A percentile compares a stretch with the other conserved stretches of the same genome.
Evolutionary conservation across 2,329 filamentous ascomycete species (phyloP).

Genomic region (Beauveria caledonica): DNA sequence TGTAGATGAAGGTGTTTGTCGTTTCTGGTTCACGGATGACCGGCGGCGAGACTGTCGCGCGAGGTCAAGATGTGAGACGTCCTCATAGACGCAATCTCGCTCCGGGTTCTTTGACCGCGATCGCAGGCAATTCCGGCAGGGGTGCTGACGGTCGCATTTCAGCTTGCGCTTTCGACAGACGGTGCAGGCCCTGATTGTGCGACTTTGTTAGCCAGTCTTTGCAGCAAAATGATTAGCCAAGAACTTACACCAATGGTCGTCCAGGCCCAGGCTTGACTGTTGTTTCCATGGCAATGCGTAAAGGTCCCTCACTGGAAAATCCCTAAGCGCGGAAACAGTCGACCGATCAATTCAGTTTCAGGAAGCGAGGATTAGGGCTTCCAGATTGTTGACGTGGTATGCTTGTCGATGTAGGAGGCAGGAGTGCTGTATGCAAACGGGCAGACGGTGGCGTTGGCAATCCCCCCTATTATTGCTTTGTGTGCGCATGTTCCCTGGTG

Average conservation of each 20-base stretch:
- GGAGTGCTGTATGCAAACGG: too few species aligned
- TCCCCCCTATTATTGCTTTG: too few species aligned
- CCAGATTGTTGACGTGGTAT: too few species aligned
- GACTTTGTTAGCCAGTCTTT: not conserved
- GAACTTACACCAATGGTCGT: not conserved
- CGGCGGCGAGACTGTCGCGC: not conserved
- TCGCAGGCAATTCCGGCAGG: conserved; percentile 31
- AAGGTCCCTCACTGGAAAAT: too few species aligned
- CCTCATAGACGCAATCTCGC: conserved; percentile 25
- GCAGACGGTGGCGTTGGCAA: too few species aligned
- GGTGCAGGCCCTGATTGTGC: conserved; percentile 27
- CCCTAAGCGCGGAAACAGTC: too few species aligned
- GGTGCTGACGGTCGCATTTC: conserved; percentile 31
- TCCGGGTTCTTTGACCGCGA: conserved; percentile 23
- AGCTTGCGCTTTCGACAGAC: conserved; percentile 35
- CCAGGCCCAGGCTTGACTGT: not conserved
- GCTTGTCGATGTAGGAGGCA: too few species aligned
- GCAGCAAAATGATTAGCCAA: not conserved
- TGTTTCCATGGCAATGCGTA: not conserved
- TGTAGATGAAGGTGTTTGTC: not conserved
- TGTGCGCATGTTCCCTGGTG: too few species aligned
- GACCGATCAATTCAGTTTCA: too few species aligned
- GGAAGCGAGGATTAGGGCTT: too few species aligned
- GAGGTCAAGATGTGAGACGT: not conserved
- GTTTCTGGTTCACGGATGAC: not conserved